Base-by-base conservation (phyloP, 2,329 filamentous ascomycete species). In the Fusarium equiseti region DNA sequence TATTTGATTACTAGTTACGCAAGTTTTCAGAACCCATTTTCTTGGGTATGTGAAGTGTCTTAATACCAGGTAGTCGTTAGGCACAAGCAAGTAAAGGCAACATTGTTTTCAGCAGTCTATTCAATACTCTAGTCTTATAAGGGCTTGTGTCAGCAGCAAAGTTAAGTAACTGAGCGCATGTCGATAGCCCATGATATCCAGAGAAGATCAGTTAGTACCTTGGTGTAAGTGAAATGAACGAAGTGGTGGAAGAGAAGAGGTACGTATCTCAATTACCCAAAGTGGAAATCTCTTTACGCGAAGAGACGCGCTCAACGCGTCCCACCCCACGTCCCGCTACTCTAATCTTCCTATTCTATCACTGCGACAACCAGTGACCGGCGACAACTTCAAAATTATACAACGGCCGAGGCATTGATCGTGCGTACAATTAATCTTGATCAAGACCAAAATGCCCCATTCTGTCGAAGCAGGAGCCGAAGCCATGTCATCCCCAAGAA, bases 231-330 rank as follows among this genome's bases (percentile, higher is more conserved):
- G 49, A 51, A 38, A 13, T 4, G 16, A 38, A 13, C 10, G 18
- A 32, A 27, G 12, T 43, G n/a, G 29, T 26, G 29, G 15, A 10
- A 20, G 40, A 7, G 13, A 24, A 27, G 26, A 43, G 59, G 57
- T 65, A 75, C 49, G 73, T 75, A 71, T 62, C 27, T 11, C 5
- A 26, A 10, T 43, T 63, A 6, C 58, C 27, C 20, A 22, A 52
- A 45, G 35, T 52, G n/a, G 57, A 68, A 71, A 73, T 53, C 61
- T 55, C 66, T 76, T 76, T 75, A 76, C 74, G 68, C 74, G 73
- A 65, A 66, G 62, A 66, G 67, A 63, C 74, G 73, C 74, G 74
- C 49, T 54, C 15, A 7, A 63, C 73, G 71, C 74, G 74, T 58
- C 46, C 27, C 52, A 66, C 61, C 71, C 61, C 63, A 59, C 66